Conservation (phyloP, 108 stramenopile species). For the Conticribra weissflogii region DNA sequence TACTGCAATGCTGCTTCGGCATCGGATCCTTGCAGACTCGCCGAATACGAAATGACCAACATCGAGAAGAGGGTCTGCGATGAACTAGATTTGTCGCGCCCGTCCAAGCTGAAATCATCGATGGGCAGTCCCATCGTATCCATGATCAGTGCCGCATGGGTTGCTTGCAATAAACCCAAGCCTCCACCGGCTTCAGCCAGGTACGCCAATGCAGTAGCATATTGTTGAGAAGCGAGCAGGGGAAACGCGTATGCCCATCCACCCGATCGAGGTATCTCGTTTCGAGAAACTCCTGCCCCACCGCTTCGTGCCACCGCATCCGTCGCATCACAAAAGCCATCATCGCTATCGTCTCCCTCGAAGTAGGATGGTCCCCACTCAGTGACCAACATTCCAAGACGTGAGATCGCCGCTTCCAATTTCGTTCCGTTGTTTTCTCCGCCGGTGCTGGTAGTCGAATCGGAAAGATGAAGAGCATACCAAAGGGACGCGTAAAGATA, state of each 20-base stretch:
- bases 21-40: conserved; percentile 48
- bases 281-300: not conserved
- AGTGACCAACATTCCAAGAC: conserved; percentile 59
- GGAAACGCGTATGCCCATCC: conserved; percentile 82
- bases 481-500: conserved; percentile 74
- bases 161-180: conserved; percentile 72
- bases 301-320: conserved; percentile 19
- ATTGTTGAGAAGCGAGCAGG: conserved; percentile 75
- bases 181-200: conserved; percentile 68
- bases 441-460: conserved; percentile 23
- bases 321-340: conserved; percentile 18
- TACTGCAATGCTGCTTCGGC: conserved; percentile 50
- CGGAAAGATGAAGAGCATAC: conserved; percentile 55
- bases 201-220: conserved; percentile 64
- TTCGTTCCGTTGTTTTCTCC: conserved; percentile 21
- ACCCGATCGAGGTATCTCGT: conserved; percentile 46
- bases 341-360: conserved; percentile 50
- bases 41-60: conserved; percentile 48
- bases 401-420: conserved; percentile 41
- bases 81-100: not conserved
- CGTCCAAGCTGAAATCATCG: conserved; percentile 17
- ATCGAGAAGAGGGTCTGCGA: conserved; percentile 18
- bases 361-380: conserved; percentile 81
- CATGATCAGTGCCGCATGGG: conserved; percentile 66
- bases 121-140: conserved; percentile 34